phyloP scores from a whole-genome alignment of 352 stramenopile genomes.

The Phytophthora pluvialis region DNA sequence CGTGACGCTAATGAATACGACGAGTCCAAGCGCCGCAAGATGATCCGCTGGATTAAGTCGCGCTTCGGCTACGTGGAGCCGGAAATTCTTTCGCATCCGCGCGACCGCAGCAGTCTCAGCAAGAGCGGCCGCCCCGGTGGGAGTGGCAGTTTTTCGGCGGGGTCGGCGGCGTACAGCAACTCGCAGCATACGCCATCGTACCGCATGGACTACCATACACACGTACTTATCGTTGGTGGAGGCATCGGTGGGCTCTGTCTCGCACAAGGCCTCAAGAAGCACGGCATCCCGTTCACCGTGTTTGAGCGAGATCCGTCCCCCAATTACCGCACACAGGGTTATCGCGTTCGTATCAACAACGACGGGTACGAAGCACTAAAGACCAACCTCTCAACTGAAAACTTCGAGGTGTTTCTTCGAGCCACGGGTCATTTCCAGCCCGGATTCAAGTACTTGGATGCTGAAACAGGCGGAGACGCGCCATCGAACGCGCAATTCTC shows the following conservation, averaged over 20 bases:
- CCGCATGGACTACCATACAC: slow-evolving; percentile 30
- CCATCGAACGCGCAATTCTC: slow-evolving; percentile 32
- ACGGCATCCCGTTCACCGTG: slow-evolving; percentile 69
- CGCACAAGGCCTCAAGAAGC: slow-evolving; percentile 62
- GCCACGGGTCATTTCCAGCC: slow-evolving; percentile 62
- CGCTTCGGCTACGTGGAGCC: slow-evolving; percentile 44
- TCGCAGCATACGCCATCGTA: slow-evolving; percentile 28
- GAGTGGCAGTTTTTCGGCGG: slow-evolving; percentile 25
- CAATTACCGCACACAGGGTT: slow-evolving; percentile 70
- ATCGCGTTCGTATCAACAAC: slow-evolving; percentile 67
- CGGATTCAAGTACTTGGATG: slow-evolving; percentile 58
- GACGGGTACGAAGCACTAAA: slow-evolving; percentile 67
- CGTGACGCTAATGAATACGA: slow-evolving; percentile 40
- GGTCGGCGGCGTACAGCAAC: slow-evolving; percentile 2
- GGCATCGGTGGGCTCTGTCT: slow-evolving; percentile 69
- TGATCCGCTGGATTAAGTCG: slow-evolving; percentile 71
- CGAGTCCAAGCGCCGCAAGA: slow-evolving; percentile 60
- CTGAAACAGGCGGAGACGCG: slow-evolving; percentile 27
- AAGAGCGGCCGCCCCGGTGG: slow-evolving; percentile 24
- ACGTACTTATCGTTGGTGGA: slow-evolving; percentile 57
- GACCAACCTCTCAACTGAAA: slow-evolving; percentile 42
- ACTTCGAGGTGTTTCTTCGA: slow-evolving; percentile 67
- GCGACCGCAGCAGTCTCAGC: slow-evolving; percentile 26
- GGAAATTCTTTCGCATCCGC: slow-evolving; percentile 9
- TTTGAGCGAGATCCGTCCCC: slow-evolving; percentile 69